Percentiles rank a stretch among this genome's conserved stretches.
These are phyloP conservation scores for Cystobasidiaceae sp. DNA, from an alignment of 1,284 basidiomycete genomes.

Conservation along the genomic window DNA sequence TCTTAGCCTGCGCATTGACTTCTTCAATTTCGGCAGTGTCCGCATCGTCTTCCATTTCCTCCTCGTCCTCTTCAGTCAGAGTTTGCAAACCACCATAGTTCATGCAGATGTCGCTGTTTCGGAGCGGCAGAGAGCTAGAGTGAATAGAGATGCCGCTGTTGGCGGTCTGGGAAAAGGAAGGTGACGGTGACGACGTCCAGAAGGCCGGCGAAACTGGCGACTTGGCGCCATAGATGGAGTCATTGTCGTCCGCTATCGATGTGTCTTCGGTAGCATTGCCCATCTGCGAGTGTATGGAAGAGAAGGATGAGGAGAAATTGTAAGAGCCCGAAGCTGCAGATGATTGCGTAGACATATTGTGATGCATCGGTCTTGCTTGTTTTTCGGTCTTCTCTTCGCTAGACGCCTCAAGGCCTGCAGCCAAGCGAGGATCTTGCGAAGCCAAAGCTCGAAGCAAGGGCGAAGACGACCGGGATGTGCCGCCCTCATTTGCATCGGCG, in stretches of 20 bases:
- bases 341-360: slow-evolving; percentile 7
- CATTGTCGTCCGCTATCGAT: slow-evolving; percentile 35
- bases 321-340: slow-evolving; percentile 31
- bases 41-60: slow-evolving; percentile 32
- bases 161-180: slow-evolving; percentile 21
- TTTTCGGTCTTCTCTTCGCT: neutral
- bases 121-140: slow-evolving; percentile 28
- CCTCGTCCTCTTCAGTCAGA: slow-evolving; percentile 43
- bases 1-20: slow-evolving; percentile 15
- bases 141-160: slow-evolving; percentile 31
- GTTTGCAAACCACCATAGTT: slow-evolving; percentile 36
- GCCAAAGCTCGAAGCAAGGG: slow-evolving; percentile 19
- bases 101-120: slow-evolving; percentile 5
- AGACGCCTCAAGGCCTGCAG: slow-evolving; percentile 3
- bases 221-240: slow-evolving; percentile 35
- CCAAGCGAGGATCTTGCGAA: slow-evolving; percentile 13
- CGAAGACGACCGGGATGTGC: neutral
- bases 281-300: slow-evolving; percentile 35
- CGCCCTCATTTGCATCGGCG: slow-evolving; percentile 25
- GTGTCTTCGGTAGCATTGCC: slow-evolving; percentile 42
- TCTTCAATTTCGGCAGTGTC: slow-evolving; percentile 8
- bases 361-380: slow-evolving; percentile 2
- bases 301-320: slow-evolving; percentile 37
- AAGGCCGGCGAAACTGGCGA: slow-evolving; percentile 35
- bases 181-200: slow-evolving; percentile 28